A percentile compares a stretch with the other conserved stretches of the same genome.
phyloP scores from a whole-genome alignment of 2,329 filamentous ascomycete species.

The Colletotrichum zoysiae region DNA sequence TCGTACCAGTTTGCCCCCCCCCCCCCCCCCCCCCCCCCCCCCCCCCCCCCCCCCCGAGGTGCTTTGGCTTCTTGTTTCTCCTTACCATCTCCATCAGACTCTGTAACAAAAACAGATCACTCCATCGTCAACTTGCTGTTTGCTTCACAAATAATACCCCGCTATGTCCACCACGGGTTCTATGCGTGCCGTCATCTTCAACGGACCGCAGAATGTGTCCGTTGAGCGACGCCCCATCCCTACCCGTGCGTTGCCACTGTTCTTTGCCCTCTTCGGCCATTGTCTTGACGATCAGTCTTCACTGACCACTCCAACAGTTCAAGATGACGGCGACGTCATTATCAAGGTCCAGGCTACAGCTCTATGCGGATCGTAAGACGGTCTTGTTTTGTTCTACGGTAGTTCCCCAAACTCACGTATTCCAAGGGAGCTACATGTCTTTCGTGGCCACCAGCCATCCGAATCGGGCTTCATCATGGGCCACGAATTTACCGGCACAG shows the following conservation, averaged over 20 bases:
- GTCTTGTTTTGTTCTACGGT: conserved; percentile 41
- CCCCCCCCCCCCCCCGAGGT: neutral
- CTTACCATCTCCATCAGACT: neutral
- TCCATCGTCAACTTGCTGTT: neutral
- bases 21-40: neutral
- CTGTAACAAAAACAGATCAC: neutral
- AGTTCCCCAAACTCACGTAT: conserved; percentile 21
- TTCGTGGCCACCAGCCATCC: conserved; percentile 82
- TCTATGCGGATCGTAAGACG: conserved; percentile 83
- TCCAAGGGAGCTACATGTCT: conserved; percentile 84
- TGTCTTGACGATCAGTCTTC: neutral
- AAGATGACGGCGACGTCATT: conserved; percentile 80
- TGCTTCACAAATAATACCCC: conserved; percentile 8
- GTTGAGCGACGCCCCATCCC: conserved; percentile 86
- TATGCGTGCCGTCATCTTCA: conserved; percentile 93
- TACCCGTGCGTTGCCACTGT: conserved; percentile 57
- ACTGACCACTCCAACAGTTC: conserved; percentile 59
- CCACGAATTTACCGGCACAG: conserved; percentile 87
- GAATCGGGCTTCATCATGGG: conserved; percentile 76
- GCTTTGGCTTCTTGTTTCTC: conserved; percentile 6
- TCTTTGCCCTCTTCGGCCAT: neutral
- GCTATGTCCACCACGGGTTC: conserved; percentile 52
- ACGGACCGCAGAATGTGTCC: conserved; percentile 79
- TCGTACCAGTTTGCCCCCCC: neutral
- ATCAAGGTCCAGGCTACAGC: conserved; percentile 87